Evolutionary conservation across 352 stramenopile species (phyloP), one percentile per base, ranked within the genome.

Genomic region (Pythium chondricola): DNA sequence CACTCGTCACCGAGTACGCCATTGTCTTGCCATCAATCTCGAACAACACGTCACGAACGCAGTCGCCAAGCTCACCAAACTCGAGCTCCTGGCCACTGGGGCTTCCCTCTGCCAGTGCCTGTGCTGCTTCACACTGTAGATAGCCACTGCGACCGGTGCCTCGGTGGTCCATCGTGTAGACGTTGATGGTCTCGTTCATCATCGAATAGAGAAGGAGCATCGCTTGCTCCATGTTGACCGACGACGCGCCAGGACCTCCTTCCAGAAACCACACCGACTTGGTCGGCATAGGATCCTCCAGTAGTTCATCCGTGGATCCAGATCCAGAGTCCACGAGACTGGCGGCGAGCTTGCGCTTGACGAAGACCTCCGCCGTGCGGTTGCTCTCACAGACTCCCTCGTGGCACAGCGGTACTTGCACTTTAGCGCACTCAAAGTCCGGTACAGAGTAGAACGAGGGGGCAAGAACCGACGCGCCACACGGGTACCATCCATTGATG

Each of bases 141-240:
- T 64, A 62, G 17, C 38, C 49, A 42, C 67, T 79, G 11, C 71
- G 63, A 2, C 63, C 71, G 5, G 71, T 80, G 24, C 71, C 71
- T 14, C 69, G 71, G 37, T 83, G 71, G 48, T 80, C 71, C 49
- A 83, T 58, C 14, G 71, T 80, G 64, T 86, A 86, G 22, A 83
- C 62, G 41, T 69, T 69, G 14, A 79, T 45, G 1, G 63, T 64
- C 9, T 35, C 45, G n/a, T 67, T 61, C 5, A 68, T 36, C 5
- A 68, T 20, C 6, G 36, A 13, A 57, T 74, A 76, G 2, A 85
- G 50, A 14, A 51, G 26, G 18, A 62, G 43, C 67, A 85, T 77
- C 2, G 27, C 25, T 14, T 41, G 10, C 24, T 78, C 67, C 61
- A 83, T 65, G 35, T 52, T 43, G 26, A 42, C 37, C 16, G 67